These are phyloP conservation scores for Pouteria campechiana DNA, from an alignment of 179 eudicot genomes.

Conservation along the genomic window DNA sequence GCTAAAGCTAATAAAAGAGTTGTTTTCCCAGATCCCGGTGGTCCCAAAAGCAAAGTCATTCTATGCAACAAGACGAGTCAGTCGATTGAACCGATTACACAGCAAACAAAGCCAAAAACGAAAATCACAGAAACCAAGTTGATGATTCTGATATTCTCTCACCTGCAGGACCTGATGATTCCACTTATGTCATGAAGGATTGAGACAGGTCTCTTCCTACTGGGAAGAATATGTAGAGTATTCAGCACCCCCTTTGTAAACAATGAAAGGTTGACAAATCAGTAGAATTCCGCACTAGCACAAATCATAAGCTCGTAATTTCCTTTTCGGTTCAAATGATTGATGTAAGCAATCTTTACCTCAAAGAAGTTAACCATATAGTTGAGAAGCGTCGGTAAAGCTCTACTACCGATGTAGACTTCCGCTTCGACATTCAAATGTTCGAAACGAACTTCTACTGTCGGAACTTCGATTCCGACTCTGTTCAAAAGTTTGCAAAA, in stretches of 20 bases:
- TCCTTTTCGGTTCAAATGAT: not conserved
- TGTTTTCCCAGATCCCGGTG: conserved; percentile 73
- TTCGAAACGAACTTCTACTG: conserved; percentile 34
- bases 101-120: not conserved
- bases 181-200: conserved; percentile 57
- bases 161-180: conserved; percentile 57
- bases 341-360: conserved; percentile 21
- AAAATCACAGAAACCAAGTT: not conserved
- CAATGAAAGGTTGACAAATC: not conserved
- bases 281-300: not conserved
- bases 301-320: not conserved
- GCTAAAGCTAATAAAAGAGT: conserved; percentile 49
- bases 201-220: conserved; percentile 29
- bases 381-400: conserved; percentile 24
- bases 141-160: too few relatives aligned
- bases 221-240: conserved; percentile 37
- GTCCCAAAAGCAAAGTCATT: conserved; percentile 63
- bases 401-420: conserved; percentile 25
- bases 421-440: conserved; percentile 32
- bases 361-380: conserved; percentile 16
- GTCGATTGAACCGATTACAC: too few relatives aligned
- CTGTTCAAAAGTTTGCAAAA: too few relatives aligned
- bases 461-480: conserved; percentile 36
- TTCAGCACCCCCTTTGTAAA: conserved; percentile 31
- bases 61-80: too few relatives aligned